These are phyloP conservation scores for Ephemerocybe angulata DNA, from an alignment of 768 basidiomycete genomes.

Conservation along the genomic window DNA sequence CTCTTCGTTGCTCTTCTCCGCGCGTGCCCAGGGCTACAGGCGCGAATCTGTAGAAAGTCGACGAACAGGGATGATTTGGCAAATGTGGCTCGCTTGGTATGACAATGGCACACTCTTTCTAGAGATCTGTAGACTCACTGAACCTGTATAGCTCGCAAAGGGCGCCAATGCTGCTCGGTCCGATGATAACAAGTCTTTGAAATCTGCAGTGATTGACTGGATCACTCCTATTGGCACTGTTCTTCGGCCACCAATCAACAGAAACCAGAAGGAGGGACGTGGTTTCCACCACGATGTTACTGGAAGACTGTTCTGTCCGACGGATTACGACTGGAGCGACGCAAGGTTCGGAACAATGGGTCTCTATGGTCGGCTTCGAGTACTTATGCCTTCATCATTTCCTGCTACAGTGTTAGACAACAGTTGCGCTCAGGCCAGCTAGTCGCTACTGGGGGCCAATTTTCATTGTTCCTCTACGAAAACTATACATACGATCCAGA, in stretches of 20 bases:
- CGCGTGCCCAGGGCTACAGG: neutral
- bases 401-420: neutral
- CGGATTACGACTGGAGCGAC: slow-evolving; percentile 14
- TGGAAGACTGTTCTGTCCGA: slow-evolving; percentile 14
- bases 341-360: slow-evolving; percentile 9
- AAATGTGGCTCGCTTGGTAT: neutral
- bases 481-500: neutral
- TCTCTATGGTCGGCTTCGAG: neutral
- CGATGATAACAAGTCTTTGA: neutral
- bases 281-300: slow-evolving; percentile 14
- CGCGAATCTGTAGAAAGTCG: neutral
- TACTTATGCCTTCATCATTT: neutral
- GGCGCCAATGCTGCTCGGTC: neutral
- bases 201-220: neutral
- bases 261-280: slow-evolving; percentile 1
- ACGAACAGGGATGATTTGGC: neutral
- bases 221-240: neutral
- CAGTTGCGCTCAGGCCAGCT: neutral
- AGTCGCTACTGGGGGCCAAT: neutral
- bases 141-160: neutral
- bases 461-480: neutral
- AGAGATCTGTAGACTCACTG: neutral
- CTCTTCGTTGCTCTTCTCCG: neutral
- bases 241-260: neutral
- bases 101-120: neutral